Evolutionary conservation across 129 eudicot species (phyloP), one percentile per base, ranked within the genome.

Genomic region (Lonicera japonica): DNA sequence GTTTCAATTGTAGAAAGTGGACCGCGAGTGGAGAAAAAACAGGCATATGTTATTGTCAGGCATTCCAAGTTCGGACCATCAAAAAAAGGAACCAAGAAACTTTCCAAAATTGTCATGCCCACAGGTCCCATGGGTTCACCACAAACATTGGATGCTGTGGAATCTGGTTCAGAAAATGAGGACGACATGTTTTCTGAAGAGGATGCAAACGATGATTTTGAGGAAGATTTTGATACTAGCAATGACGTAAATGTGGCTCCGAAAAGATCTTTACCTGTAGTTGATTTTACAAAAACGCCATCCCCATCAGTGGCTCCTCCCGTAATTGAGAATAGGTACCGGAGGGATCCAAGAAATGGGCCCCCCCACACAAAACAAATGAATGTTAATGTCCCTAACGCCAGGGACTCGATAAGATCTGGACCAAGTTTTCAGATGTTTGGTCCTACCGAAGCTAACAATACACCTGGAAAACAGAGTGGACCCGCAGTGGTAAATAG

Each of bases 51-150:
- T 34, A 58, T 90, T 54, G 83, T 84, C 5, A 73, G 97, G 74
- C 97, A 90, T 53, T 54, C 64, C 56, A 90, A 86, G 68, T 83
- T 74, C 38, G 97, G 97, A 36, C 79, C 76, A 23, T 39, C 81
- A 20, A 90, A 90, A 67, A 86, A 81, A 74, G 87, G 92, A 43
- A 47, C 79, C 25, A 77, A 86, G 25, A 83, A 86, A 61, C 58
- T 58, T 57, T 36, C 75, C 40, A 29, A 29, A 29, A 29, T 29
- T 6, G 6, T 29, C 6, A 11, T 21, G 22, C 54, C 54, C 21
- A 14, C 11, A 15, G 10, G 57, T 48, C 46, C 19, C 61, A 43
- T 64, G 43, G 61, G 8, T 51, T 52, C 84, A 60, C 61, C 63
- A 39, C 56, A 66, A 56, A 56, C 47, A 39, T 20, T 51, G 24